Evolutionary conservation across 345 rosid genomes (phyloP).

Genomic region (Pistacia atlantica): DNA sequence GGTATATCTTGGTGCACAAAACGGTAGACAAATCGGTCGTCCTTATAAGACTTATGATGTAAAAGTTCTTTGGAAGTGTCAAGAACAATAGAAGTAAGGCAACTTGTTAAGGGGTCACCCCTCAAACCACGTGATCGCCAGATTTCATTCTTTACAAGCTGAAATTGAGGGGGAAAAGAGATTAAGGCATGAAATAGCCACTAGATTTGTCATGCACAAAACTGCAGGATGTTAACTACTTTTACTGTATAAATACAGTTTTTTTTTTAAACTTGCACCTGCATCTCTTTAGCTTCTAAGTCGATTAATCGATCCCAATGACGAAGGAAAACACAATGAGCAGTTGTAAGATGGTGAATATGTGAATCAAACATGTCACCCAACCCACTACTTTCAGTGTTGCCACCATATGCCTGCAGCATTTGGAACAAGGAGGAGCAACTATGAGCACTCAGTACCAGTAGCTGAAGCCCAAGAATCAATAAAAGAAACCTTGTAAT

Average conservation of each 20-base stretch:
- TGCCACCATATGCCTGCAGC: slow-evolving; percentile 89
- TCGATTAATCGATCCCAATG: slow-evolving; percentile 85
- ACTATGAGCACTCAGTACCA: not conserved
- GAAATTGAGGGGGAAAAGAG: slow-evolving; percentile 28
- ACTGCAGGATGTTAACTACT: slow-evolving; percentile 5
- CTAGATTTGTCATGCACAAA: slow-evolving; percentile 9
- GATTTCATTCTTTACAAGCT: slow-evolving; percentile 64
- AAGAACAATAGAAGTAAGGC: slow-evolving; percentile 79
- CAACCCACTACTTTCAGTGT: slow-evolving; percentile 73
- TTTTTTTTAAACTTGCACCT: slow-evolving; percentile 42
- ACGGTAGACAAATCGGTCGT: slow-evolving; percentile 64
- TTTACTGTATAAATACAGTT: not conserved
- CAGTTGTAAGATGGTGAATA: slow-evolving; percentile 68
- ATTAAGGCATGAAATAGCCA: not conserved
- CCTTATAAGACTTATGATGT: slow-evolving; percentile 47
- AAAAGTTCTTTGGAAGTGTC: slow-evolving; percentile 46
- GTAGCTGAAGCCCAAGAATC: not conserved
- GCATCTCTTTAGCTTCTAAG: slow-evolving; percentile 88
- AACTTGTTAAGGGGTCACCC: slow-evolving; percentile 41
- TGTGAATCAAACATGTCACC: slow-evolving; percentile 71
- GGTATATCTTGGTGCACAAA: slow-evolving; percentile 59
- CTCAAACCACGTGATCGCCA: slow-evolving; percentile 51
- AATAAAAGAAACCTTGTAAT: not conserved
- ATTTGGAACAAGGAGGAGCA: slow-evolving; percentile 20
- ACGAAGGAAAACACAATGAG: slow-evolving; percentile 62